phyloP scores from a whole-genome alignment of 2,329 filamentous ascomycete genomes.

The Colletotrichum liriopes region DNA sequence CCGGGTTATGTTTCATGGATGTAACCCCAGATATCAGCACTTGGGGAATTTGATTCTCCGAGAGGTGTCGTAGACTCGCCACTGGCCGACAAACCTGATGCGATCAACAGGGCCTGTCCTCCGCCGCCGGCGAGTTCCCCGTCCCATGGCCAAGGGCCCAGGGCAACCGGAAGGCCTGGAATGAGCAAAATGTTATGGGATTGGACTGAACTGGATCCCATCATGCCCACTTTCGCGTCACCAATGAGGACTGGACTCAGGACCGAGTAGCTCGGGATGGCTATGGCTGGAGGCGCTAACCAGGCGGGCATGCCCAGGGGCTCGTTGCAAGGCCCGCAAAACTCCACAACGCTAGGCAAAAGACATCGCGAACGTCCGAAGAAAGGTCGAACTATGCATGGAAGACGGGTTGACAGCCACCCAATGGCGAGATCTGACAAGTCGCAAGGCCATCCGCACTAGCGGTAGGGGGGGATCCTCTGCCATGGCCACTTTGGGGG shows the following conservation, averaged over 20 bases:
- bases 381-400: conserved; percentile 1
- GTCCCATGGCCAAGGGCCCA: neutral
- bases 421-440: conserved; percentile 6
- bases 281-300: conserved; percentile 7
- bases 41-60: conserved; percentile 2
- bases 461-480: neutral
- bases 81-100: neutral
- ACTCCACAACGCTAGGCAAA: conserved; percentile 40
- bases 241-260: neutral
- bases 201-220: neutral
- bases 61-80: neutral
- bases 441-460: neutral
- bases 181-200: neutral
- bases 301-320: conserved; percentile 11
- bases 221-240: conserved; percentile 5
- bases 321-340: conserved; percentile 11
- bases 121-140: neutral
- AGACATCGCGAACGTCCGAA: conserved; percentile 34
- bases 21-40: conserved; percentile 28
- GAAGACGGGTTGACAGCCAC: conserved; percentile 1
- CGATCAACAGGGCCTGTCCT: conserved; percentile 1
- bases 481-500: conserved; percentile 17
- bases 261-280: neutral
- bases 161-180: neutral
- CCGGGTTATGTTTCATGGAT: conserved; percentile 34